Conservation (phyloP, 495 filamentous ascomycete genomes). For the Penicillium ochrochloron region DNA sequence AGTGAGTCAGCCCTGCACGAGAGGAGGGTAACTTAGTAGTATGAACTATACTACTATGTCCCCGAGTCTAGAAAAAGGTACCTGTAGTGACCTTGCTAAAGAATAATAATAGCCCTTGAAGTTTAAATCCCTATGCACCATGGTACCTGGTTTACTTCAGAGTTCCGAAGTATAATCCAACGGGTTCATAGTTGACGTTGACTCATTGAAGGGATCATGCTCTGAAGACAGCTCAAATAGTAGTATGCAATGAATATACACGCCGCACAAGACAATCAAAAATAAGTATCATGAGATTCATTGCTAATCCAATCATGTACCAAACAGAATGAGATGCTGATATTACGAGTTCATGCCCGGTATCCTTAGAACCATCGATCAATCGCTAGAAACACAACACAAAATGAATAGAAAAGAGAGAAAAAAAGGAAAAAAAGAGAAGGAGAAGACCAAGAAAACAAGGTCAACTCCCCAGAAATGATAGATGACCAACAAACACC, state of each 20-base stretch:
- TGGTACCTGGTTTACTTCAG: neutral
- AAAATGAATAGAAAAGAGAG: constrained; percentile 19
- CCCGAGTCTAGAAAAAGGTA: neutral
- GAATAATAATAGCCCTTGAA: neutral
- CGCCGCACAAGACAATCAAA: neutral
- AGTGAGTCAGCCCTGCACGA: constrained; percentile 11
- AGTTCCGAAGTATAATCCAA: neutral
- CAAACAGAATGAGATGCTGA: constrained; percentile 3
- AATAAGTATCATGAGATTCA: constrained; percentile 7
- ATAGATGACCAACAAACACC: neutral
- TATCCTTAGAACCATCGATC: constrained; percentile 17
- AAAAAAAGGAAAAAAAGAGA: constrained; percentile 20
- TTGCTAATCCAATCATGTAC: constrained; percentile 9
- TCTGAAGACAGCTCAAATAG: no score
- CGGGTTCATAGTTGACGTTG: neutral
- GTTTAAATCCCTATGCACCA: neutral
- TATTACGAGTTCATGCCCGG: constrained; percentile 14
- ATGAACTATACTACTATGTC: neutral
- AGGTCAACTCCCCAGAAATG: constrained; percentile 1
- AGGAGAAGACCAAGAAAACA: constrained; percentile 10
- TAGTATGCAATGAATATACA: no score
- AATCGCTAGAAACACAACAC: constrained; percentile 17
- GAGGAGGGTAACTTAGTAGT: neutral
- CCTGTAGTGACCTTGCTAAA: neutral
- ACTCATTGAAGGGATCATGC: neutral